Evolutionary conservation across 371 early-diverging fungal species (phyloP).

Genomic region (Saksenaea vasiformis): DNA sequence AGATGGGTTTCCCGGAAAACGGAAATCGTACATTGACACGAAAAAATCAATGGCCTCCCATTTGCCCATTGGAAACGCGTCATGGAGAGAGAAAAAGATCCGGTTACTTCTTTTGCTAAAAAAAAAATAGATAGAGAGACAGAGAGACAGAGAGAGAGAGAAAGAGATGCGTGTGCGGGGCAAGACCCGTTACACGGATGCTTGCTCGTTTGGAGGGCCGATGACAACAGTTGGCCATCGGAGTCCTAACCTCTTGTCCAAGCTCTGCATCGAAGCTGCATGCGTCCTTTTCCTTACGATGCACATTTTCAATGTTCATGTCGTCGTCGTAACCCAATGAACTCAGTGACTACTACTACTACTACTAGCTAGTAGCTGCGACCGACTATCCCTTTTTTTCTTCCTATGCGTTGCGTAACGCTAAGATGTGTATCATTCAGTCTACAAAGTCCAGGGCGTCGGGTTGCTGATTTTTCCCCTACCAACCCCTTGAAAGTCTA

Average conservation of each 20-base stretch:
- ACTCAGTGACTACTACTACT: too few species aligned
- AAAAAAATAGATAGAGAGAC: too few species aligned
- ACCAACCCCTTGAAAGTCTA: not conserved
- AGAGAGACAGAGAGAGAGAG: too few species aligned
- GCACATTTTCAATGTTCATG: too few species aligned
- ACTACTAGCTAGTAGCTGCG: too few species aligned
- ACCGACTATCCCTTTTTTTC: not conserved
- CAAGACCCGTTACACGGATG: not conserved
- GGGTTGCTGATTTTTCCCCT: not conserved
- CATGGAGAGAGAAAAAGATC: not conserved
- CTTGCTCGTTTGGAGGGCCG: not conserved
- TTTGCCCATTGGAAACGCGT: too few species aligned
- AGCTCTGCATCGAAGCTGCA: not conserved
- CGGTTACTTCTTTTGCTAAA: not conserved
- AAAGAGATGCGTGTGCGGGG: too few species aligned
- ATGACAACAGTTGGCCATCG: conserved; percentile 1
- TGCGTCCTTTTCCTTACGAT: not conserved
- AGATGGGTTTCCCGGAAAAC: too few species aligned
- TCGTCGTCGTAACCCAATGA: too few species aligned
- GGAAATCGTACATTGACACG: too few species aligned
- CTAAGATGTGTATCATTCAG: not conserved
- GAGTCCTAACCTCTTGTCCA: not conserved
- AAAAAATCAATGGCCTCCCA: conserved; percentile 14
- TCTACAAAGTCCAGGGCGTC: not conserved
- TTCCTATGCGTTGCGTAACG: too few species aligned